These are phyloP conservation scores for Fusarium pilosicola DNA, from an alignment of 2,329 filamentous ascomycete species.

Conservation along the genomic window DNA sequence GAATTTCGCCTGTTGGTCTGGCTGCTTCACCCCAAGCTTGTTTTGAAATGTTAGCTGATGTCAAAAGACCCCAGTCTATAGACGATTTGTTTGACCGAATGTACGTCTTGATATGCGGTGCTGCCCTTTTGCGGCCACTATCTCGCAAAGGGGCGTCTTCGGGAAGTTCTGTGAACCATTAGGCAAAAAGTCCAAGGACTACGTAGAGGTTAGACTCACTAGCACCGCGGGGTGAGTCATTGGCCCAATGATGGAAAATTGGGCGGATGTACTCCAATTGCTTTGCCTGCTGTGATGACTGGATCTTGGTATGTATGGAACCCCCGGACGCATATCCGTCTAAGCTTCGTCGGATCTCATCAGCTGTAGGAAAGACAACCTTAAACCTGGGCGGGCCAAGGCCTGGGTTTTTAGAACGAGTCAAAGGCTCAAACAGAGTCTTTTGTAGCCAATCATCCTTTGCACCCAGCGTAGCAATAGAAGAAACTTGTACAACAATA, in stretches of 20 bases:
- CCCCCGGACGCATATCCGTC: conserved; percentile 81
- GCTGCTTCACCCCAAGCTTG: conserved; percentile 84
- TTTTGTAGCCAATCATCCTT: conserved; percentile 77
- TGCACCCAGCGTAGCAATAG: conserved; percentile 80
- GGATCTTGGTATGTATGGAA: conserved; percentile 84
- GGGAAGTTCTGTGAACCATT: conserved; percentile 40
- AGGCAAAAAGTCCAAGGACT: not conserved
- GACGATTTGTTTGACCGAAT: conserved; percentile 68
- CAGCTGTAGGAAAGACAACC: conserved; percentile 82
- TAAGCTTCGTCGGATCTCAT: conserved; percentile 79
- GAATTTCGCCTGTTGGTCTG: conserved; percentile 67
- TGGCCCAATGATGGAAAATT: conserved; percentile 79
- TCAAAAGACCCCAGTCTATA: conserved; percentile 87
- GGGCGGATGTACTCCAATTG: conserved; percentile 79
- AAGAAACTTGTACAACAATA: conserved; percentile 76
- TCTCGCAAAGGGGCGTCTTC: conserved; percentile 49
- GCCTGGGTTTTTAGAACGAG: conserved; percentile 43
- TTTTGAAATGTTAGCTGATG: conserved; percentile 90
- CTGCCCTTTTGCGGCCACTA: conserved; percentile 73
- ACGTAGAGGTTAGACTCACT: conserved; percentile 35
- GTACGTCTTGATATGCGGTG: conserved; percentile 92
- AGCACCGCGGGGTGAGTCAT: conserved; percentile 58
- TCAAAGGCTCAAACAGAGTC: conserved; percentile 66
- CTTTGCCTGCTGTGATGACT: conserved; percentile 74
- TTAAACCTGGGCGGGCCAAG: conserved; percentile 63